phyloP scores from a whole-genome alignment of 1,284 basidiomycete species.

The Megacollybia platyphylla region DNA sequence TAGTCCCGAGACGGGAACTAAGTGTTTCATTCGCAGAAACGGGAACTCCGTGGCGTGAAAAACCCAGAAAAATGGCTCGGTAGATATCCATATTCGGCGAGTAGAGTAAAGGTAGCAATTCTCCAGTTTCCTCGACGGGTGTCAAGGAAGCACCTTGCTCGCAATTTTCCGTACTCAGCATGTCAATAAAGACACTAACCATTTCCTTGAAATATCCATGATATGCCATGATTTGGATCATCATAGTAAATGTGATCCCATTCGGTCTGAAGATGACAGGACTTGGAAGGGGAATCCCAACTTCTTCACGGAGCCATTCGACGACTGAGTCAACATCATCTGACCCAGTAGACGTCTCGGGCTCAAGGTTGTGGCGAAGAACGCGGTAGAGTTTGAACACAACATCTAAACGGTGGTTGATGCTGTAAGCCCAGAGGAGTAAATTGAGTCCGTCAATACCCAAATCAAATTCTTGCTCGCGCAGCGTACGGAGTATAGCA shows the following conservation, averaged over 20 bases:
- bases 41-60: slow-evolving; percentile 41
- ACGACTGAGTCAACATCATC: slow-evolving; percentile 19
- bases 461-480: slow-evolving; percentile 33
- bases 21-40: neutral
- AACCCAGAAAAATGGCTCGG: slow-evolving; percentile 68
- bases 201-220: slow-evolving; percentile 52
- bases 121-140: slow-evolving; percentile 12
- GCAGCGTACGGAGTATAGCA: slow-evolving; percentile 37
- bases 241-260: slow-evolving; percentile 51
- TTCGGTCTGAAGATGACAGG: slow-evolving; percentile 37
- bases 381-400: slow-evolving; percentile 50
- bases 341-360: slow-evolving; percentile 17
- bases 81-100: slow-evolving; percentile 42
- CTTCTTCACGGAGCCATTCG: slow-evolving; percentile 18
- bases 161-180: slow-evolving; percentile 40
- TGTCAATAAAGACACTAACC: slow-evolving; percentile 55
- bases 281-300: slow-evolving; percentile 32
- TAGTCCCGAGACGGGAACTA: neutral
- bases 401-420: slow-evolving; percentile 37
- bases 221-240: slow-evolving; percentile 59
- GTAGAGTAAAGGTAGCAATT: slow-evolving; percentile 18
- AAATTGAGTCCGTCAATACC: slow-evolving; percentile 54
- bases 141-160: slow-evolving; percentile 18
- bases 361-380: slow-evolving; percentile 36
- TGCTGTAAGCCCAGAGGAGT: slow-evolving; percentile 54